Conservation (phyloP, 1,284 basidiomycete genomes). For the Sanghuangporus baumii region DNA sequence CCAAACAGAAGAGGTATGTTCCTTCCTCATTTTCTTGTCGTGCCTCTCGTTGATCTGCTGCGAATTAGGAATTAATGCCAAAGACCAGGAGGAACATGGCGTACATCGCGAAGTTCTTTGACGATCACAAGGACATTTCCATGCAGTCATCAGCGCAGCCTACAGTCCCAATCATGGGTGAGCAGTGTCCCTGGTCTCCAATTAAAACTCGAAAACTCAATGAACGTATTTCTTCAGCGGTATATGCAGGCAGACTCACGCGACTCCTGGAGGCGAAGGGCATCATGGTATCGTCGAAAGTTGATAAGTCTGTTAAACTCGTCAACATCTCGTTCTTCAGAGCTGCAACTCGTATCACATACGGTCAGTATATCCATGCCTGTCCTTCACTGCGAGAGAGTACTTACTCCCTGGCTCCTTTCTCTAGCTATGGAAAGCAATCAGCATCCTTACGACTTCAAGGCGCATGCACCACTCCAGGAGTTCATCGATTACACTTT, state of each 20-base stretch:
- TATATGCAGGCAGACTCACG: constrained; percentile 9
- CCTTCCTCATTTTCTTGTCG: neutral
- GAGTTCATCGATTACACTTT: neutral
- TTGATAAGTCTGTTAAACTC: constrained; percentile 2
- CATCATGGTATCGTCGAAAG: neutral
- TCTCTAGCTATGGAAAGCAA: constrained; percentile 13
- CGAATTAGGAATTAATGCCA: neutral
- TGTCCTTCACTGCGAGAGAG: neutral
- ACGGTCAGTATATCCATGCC: constrained; percentile 1
- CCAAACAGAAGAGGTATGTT: constrained; percentile 3
- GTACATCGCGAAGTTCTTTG: neutral
- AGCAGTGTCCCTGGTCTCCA: neutral
- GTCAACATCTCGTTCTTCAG: constrained; percentile 12
- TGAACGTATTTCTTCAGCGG: neutral
- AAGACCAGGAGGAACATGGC: constrained; percentile 5
- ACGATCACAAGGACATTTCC: neutral
- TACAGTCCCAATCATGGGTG: constrained; percentile 12
- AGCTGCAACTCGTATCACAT: constrained; percentile 6
- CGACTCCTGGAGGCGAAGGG: neutral
- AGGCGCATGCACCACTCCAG: constrained; percentile 1
- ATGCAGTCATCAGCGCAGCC: constrained; percentile 8
- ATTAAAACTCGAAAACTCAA: neutral
- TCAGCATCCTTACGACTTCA: constrained; percentile 3
- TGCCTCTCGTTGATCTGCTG: neutral
- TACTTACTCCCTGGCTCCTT: neutral